Conservation (phyloP, 192 early-diverging fungal genomes). For the Coemansia sp. region DNA sequence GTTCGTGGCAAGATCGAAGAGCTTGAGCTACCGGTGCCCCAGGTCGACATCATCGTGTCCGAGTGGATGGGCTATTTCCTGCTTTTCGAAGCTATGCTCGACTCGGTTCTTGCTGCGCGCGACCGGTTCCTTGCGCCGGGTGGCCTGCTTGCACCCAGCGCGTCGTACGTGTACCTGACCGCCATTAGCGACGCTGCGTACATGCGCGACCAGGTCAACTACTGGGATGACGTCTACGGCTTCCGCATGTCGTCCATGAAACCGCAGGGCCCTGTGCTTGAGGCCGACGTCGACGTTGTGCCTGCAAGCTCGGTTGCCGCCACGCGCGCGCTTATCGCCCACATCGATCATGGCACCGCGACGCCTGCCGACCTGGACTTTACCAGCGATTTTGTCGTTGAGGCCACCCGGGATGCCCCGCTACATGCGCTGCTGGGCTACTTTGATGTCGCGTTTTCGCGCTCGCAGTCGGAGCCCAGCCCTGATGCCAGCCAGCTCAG, state of each 20-base stretch:
- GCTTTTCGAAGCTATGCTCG: slow-evolving; percentile 94
- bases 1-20: slow-evolving; percentile 86
- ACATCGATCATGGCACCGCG: slow-evolving; percentile 71
- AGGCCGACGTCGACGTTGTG: slow-evolving; percentile 83
- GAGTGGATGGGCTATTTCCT: slow-evolving; percentile 97
- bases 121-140: slow-evolving; percentile 94
- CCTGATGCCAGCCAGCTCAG: slow-evolving; percentile 31
- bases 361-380: slow-evolving; percentile 74
- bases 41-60: slow-evolving; percentile 93
- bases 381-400: slow-evolving; percentile 66
- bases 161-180: slow-evolving; percentile 87
- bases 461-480: slow-evolving; percentile 31
- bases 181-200: slow-evolving; percentile 81
- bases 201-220: slow-evolving; percentile 74
- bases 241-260: slow-evolving; percentile 92
- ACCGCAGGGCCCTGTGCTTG: slow-evolving; percentile 56
- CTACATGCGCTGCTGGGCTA: slow-evolving; percentile 83
- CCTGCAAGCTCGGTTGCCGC: slow-evolving; percentile 68
- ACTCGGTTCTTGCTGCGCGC: slow-evolving; percentile 54
- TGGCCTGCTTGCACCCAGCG: slow-evolving; percentile 86
- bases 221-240: slow-evolving; percentile 94
- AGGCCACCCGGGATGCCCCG: slow-evolving; percentile 60
- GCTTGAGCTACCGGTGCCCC: slow-evolving; percentile 60
- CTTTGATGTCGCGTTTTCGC: slow-evolving; percentile 91
- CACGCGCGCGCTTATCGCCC: slow-evolving; percentile 63